These are phyloP conservation scores for Pseudocercospora eumusae DNA, from an alignment of 2,329 filamentous ascomycete genomes.

Conservation along the genomic window DNA sequence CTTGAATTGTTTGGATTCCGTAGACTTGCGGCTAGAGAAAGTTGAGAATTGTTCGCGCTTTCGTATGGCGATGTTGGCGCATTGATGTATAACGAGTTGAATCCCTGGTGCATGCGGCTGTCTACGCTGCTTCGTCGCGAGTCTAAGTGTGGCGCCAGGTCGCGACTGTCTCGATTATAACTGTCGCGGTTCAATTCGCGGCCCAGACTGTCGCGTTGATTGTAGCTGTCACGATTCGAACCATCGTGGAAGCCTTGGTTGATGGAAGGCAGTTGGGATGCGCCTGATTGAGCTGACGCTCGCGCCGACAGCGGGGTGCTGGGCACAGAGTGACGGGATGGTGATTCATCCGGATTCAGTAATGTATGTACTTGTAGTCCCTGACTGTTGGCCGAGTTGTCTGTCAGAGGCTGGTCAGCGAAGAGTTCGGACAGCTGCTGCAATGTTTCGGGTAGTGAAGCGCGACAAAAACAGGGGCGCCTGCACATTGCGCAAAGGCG, in stretches of 20 bases:
- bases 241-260: slow-evolving; percentile 54
- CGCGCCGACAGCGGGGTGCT: slow-evolving; percentile 48
- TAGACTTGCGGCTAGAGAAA: slow-evolving; percentile 70
- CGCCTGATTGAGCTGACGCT: slow-evolving; percentile 40
- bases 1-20: slow-evolving; percentile 52
- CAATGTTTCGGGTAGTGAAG: slow-evolving; percentile 5
- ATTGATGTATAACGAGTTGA: slow-evolving; percentile 69
- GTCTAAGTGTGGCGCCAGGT: slow-evolving; percentile 54
- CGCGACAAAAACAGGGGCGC: neutral
- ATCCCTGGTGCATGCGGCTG: slow-evolving; percentile 72
- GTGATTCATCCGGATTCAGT: slow-evolving; percentile 54
- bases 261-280: slow-evolving; percentile 54
- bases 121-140: slow-evolving; percentile 77
- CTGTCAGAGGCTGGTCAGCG: slow-evolving; percentile 20
- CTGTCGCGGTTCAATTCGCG: slow-evolving; percentile 32
- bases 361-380: slow-evolving; percentile 54
- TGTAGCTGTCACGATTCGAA: slow-evolving; percentile 47
- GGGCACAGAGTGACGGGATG: slow-evolving; percentile 46
- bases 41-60: slow-evolving; percentile 74
- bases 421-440: slow-evolving; percentile 8
- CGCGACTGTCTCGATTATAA: slow-evolving; percentile 39
- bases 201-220: slow-evolving; percentile 31
- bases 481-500: neutral
- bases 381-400: slow-evolving; percentile 47
- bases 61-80: slow-evolving; percentile 67